phyloP scores from a whole-genome alignment of 73 alveolate species.

The Effrenium voratum region DNA sequence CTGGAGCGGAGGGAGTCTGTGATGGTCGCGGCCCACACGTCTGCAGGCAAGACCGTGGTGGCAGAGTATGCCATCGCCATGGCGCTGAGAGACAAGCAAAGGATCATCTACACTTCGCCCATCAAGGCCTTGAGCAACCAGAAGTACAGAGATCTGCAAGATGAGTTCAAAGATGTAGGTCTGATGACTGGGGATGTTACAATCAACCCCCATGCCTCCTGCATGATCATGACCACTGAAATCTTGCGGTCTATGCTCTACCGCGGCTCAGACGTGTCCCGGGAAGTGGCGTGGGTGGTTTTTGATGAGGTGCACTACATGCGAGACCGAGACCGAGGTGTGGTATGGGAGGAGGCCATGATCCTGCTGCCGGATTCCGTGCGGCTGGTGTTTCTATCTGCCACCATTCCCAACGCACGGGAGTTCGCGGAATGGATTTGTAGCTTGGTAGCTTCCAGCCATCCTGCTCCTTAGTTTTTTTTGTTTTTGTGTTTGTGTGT shows the following conservation, averaged over 20 bases:
- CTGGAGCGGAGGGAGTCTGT: constrained; percentile 99
- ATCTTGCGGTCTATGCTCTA: constrained; percentile 99
- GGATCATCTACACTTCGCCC: constrained; percentile 99
- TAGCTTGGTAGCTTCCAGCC: too few species aligned
- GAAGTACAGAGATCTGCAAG: constrained; percentile 99
- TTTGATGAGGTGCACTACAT: constrained; percentile 99
- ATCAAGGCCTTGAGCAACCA: constrained; percentile 99
- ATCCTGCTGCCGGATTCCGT: constrained; percentile 93
- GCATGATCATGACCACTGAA: constrained; percentile 99
- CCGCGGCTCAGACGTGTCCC: constrained; percentile 99
- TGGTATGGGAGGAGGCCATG: constrained; percentile 99
- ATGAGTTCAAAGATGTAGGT: constrained; percentile 99
- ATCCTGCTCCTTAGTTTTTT: too few species aligned
- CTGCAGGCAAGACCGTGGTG: constrained; percentile 99
- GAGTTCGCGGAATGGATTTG: constrained; percentile 99
- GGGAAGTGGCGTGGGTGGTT: constrained; percentile 99
- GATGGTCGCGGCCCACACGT: constrained; percentile 99
- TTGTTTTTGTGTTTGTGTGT: constrained; percentile 50
- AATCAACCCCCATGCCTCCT: constrained; percentile 98
- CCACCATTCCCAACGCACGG: constrained; percentile 99
- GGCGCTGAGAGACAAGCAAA: constrained; percentile 98
- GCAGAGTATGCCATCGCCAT: constrained; percentile 99
- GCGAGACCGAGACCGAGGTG: constrained; percentile 99
- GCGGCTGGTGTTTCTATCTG: constrained; percentile 99
- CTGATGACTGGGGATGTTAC: constrained; percentile 99